Base-by-base conservation (phyloP, 2,329 filamentous ascomycete species). In the Botryotinia narcissicola region DNA sequence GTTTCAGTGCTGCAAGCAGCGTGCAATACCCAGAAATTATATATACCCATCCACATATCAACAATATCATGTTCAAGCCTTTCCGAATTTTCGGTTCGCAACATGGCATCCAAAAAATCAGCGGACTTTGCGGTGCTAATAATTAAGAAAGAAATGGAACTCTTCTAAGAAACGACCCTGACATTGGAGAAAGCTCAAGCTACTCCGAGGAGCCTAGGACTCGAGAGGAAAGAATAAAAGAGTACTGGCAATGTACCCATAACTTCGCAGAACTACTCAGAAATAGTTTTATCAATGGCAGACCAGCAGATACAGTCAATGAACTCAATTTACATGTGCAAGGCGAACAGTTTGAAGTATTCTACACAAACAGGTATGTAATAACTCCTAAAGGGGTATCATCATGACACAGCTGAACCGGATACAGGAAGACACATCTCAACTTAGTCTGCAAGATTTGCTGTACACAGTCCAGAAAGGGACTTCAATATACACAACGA, bases 311-410 rank as follows among this genome's bases (percentile, higher is more conserved):
- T 0, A 3, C 4, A 51, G 10, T 51, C 5, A 25, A 51, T n/a
- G 14, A 14, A 32, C 18, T 25, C 18, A 14, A 64, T 0, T 46
- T 22, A 46, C 18, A 64, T 4, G 10, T 20, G n/a, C 6, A 14
- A 46, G n/a, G 1, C n/a, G 12, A 22, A 25, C 1, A 6, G 16
- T 64, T 12, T 42, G 25, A 32, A 5, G 2, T 46, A 12, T 0
- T 46, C 20, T 20, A 1, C 18, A 22, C n/a, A 32, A 64, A 14
- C 18, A 6, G 29, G 20, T 22, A 62, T 42, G 2, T 32, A 16
- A n/a, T 22, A 46, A 5, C 2, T 10, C 1, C 1, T 0, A 14
- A 8, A 29, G 10, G 16, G 2, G 9, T 32, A 20, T 20, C 42
- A 10, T 40, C 14, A 18, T 46, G 10, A 25, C 5, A 1, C 5